Evolutionary conservation across 1,139 yeast genomes (phyloP), one percentile per base, ranked within the genome.

Genomic region (Lipomyces yarrowii): DNA sequence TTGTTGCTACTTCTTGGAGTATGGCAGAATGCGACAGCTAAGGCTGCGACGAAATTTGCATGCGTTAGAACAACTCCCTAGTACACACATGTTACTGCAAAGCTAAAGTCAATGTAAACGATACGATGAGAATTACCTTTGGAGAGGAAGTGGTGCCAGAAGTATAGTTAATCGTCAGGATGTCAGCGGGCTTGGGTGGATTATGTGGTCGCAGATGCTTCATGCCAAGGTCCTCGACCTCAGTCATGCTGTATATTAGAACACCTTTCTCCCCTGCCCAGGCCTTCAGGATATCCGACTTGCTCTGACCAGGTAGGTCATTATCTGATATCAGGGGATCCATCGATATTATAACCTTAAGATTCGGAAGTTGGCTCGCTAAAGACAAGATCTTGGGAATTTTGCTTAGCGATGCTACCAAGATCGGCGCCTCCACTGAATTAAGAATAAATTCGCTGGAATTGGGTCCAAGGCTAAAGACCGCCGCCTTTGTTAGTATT

Each of bases 61-160:
- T 89, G 91, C 10, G 85, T 80, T 70, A 88, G 77, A 48, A 85
- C 83, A 23, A 87, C 93, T 59, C 93, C 93, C 66, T 64, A 52
- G 30, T 7, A n/a, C 3, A 8, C 42, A 42, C 10, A 15, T 15
- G 48, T 42, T 42, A 42, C 13, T 8, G 10, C 23, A n/a, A 8
- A 42, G 8, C 11, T 7, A 42, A 8, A 42, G 30, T 26, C 30
- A 42, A 42, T 42, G n/a, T 42, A 42, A 4, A 15, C 18, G 48
- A 7, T 32, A 13, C 23, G 2, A 33, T n/a, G 18, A 46, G 15
- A 13, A 32, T 30, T 57, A 57, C 66, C 76, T 89, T 89, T 33
- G 93, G 93, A 64, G 81, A 76, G 23, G 92, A 91, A 1, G 93
- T 88, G 30, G 93, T 87, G 46, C 93, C 93, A 3, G 92, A 87